These are phyloP conservation scores for Helichrysum umbraculigerum DNA, from an alignment of 129 eudicot genomes.

Conservation along the genomic window DNA sequence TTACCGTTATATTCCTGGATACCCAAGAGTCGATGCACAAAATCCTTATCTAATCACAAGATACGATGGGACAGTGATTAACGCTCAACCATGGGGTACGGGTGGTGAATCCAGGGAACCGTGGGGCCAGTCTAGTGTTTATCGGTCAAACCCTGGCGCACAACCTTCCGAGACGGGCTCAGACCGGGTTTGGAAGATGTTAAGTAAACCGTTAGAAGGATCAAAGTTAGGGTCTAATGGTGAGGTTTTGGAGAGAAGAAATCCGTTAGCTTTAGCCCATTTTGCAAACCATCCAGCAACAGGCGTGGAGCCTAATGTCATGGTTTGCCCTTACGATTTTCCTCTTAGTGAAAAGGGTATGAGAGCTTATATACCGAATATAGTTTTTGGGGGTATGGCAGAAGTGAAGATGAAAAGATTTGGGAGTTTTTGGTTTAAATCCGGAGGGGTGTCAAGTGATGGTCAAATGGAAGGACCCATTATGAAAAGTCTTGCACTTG, in stretches of 20 bases:
- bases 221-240: slow-evolving; percentile 38
- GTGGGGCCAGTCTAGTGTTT: slow-evolving; percentile 58
- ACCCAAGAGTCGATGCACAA: slow-evolving; percentile 76
- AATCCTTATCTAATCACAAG: slow-evolving; percentile 86
- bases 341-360: slow-evolving; percentile 64
- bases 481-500: slow-evolving; percentile 80
- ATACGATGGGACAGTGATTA: slow-evolving; percentile 87
- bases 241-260: slow-evolving; percentile 78
- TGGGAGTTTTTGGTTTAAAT: slow-evolving; percentile 90
- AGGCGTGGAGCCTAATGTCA: slow-evolving; percentile 71
- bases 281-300: slow-evolving; percentile 81
- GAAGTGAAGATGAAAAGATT: slow-evolving; percentile 69
- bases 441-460: slow-evolving; percentile 44
- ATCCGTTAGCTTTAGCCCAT: slow-evolving; percentile 86
- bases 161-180: slow-evolving; percentile 55
- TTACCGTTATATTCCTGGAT: slow-evolving; percentile 92
- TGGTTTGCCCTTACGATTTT: slow-evolving; percentile 90
- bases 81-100: slow-evolving; percentile 90
- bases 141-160: slow-evolving; percentile 25
- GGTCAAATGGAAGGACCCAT: slow-evolving; percentile 46
- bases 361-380: slow-evolving; percentile 78
- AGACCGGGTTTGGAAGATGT: slow-evolving; percentile 83
- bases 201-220: slow-evolving; percentile 80
- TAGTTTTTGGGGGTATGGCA: slow-evolving; percentile 58
- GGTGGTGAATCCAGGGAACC: slow-evolving; percentile 71